Evolutionary conservation across 495 filamentous ascomycete genomes (phyloP).

Genomic region (Penicillium cosmopolitanum): DNA sequence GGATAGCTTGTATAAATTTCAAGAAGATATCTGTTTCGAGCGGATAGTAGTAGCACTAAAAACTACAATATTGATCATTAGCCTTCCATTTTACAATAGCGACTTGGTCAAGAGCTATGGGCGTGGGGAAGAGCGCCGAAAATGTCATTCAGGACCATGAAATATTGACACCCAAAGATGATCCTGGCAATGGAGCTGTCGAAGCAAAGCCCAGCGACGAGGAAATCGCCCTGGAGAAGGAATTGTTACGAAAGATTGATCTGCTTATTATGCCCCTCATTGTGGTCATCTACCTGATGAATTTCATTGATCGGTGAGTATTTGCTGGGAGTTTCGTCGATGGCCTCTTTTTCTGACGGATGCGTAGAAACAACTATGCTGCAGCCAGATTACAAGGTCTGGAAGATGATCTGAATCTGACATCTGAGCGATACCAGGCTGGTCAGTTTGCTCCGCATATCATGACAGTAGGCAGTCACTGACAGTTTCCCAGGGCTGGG

Average conservation of each 20-base stretch:
- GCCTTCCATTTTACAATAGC: background rate
- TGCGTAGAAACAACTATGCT: slow-evolving; percentile 52
- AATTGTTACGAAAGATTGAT: slow-evolving; percentile 50
- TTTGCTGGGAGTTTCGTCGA: background rate
- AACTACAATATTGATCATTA: background rate
- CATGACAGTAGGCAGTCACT: background rate
- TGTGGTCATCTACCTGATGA: slow-evolving; percentile 57
- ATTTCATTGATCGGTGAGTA: slow-evolving; percentile 52
- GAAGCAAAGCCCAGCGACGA: slow-evolving; percentile 18
- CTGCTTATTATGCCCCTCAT: slow-evolving; percentile 53
- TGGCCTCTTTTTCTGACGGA: background rate
- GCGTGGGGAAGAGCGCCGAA: background rate
- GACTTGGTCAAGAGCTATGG: background rate
- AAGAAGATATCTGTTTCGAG: background rate
- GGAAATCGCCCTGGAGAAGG: slow-evolving; percentile 46
- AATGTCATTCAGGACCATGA: background rate
- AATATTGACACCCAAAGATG: background rate
- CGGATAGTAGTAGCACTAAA: too few relatives aligned
- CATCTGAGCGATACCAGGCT: slow-evolving; percentile 40
- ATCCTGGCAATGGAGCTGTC: background rate
- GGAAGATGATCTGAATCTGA: slow-evolving; percentile 41
- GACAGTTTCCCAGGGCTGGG: slow-evolving; percentile 34
- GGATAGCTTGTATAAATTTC: background rate
- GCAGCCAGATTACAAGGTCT: slow-evolving; percentile 55
- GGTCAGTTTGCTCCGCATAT: background rate